Percentiles rank a stretch among this genome's conserved stretches.
Conservation (phyloP, 805 yeast species). For the Saturnispora galanensis region DNA sequence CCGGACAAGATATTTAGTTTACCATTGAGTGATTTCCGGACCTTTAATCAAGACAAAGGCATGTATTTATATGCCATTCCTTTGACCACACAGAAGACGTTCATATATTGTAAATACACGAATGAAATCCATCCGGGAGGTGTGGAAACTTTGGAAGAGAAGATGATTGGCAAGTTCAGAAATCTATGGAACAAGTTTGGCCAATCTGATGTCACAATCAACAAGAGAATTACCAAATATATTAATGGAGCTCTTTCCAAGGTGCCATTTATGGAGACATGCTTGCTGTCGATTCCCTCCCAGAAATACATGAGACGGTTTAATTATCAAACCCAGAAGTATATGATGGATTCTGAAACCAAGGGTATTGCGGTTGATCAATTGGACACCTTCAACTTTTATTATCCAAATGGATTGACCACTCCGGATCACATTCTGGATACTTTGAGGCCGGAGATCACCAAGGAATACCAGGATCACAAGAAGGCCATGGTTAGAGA, state of each 20-base stretch:
- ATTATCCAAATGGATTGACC: slow-evolving; percentile 37
- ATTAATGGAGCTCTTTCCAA: slow-evolving; percentile 46
- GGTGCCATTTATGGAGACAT: slow-evolving; percentile 73
- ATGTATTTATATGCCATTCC: slow-evolving; percentile 67
- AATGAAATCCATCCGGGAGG: slow-evolving; percentile 26
- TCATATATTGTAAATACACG: slow-evolving; percentile 59
- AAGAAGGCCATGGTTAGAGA: slow-evolving; percentile 43
- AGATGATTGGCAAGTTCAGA: slow-evolving; percentile 38
- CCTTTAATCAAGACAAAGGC: slow-evolving; percentile 4
- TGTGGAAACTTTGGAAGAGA: slow-evolving; percentile 28
- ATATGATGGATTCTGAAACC: slow-evolving; percentile 6
- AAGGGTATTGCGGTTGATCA: slow-evolving; percentile 15
- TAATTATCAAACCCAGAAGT: slow-evolving; percentile 9
- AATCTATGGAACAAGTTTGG: slow-evolving; percentile 56
- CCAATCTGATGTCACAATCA: slow-evolving; percentile 44
- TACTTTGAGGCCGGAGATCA: slow-evolving; percentile 36
- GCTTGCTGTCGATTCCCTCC: slow-evolving; percentile 69
- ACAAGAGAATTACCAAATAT: slow-evolving; percentile 46
- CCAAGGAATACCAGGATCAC: slow-evolving; percentile 42
- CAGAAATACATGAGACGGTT: slow-evolving; percentile 46
- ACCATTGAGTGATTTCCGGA: no score
- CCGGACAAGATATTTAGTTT: no score
- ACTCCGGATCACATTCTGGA: slow-evolving; percentile 21
- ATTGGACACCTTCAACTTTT: slow-evolving; percentile 35
- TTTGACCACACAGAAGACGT: slow-evolving; percentile 49